Percentiles rank a stretch among this genome's conserved stretches.
These are phyloP conservation scores for Coniferiporia sulphurascens DNA, from an alignment of 1,284 basidiomycete species.

Conservation along the genomic window DNA sequence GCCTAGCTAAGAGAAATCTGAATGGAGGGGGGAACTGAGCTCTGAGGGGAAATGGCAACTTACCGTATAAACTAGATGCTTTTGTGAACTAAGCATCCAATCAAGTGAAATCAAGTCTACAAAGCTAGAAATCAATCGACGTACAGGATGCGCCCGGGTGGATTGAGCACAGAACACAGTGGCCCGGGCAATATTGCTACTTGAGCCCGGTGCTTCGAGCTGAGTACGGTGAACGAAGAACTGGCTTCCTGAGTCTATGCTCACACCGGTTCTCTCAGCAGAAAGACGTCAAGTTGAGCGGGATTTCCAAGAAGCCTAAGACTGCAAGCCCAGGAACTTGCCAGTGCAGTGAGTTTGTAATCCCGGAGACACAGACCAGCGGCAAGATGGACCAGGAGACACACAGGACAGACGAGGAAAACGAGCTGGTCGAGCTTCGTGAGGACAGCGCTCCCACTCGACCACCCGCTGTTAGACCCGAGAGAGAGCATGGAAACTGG, in stretches of 20 bases:
- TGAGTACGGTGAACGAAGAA: not conserved
- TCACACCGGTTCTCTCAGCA: slow-evolving; percentile 1
- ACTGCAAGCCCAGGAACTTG: not conserved
- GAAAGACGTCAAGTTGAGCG: not conserved
- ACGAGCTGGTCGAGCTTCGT: slow-evolving; percentile 32
- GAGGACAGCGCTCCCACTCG: slow-evolving; percentile 48
- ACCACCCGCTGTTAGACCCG: not conserved
- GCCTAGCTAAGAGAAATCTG: not conserved
- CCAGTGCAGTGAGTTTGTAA: not conserved
- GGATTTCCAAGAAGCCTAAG: not conserved
- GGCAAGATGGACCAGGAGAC: not conserved
- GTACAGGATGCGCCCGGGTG: no score
- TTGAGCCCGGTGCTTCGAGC: no score
- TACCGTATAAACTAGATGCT: not conserved
- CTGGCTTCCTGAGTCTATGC: slow-evolving; percentile 15
- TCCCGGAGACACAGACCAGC: not conserved
- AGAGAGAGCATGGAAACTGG: not conserved
- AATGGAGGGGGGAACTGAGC: not conserved
- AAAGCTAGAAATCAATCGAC: no score
- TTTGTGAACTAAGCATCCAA: no score
- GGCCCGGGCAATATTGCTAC: no score
- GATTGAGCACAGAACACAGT: no score
- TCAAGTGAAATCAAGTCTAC: not conserved
- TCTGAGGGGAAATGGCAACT: not conserved
- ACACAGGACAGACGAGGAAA: not conserved